Evolutionary conservation across 306 rosid genomes (phyloP).

Genomic region (Cicer arietinum): DNA sequence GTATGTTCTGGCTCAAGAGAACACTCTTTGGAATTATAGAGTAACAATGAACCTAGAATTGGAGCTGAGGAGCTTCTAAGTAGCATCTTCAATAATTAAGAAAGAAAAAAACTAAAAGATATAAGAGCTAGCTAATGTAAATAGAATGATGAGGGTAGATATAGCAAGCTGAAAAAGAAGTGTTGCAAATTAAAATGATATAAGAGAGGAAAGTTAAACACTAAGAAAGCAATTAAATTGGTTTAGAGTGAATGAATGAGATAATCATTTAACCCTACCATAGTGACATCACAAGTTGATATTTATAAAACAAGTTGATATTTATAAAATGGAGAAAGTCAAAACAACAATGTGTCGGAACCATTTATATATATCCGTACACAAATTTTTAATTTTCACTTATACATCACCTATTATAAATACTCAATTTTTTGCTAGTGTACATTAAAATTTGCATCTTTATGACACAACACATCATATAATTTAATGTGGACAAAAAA

Average conservation of each 20-base stretch:
- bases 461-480: too few species aligned
- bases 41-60: constrained; percentile 60
- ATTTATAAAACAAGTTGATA: constrained; percentile 20
- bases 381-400: too few species aligned
- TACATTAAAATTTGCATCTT: too few species aligned
- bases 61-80: constrained; percentile 74
- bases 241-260: constrained; percentile 6
- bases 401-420: too few species aligned
- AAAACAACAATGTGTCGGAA: too few species aligned
- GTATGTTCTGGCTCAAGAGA: constrained; percentile 50
- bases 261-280: constrained; percentile 3
- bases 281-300: constrained; percentile 22
- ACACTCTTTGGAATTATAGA: constrained; percentile 48
- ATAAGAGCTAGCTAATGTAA: constrained; percentile 23
- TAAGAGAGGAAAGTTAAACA: constrained; percentile 19
- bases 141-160: background rate
- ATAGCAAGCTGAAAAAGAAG: constrained; percentile 14
- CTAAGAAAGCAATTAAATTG: background rate
- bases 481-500: too few species aligned
- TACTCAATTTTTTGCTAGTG: too few species aligned
- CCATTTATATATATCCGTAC: too few species aligned
- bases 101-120: background rate
- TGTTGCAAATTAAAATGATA: constrained; percentile 21
- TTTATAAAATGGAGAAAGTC: background rate
- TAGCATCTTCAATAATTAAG: constrained; percentile 53